Evolutionary conservation across 2,329 filamentous ascomycete genomes (phyloP), one percentile per base, ranked within the genome.

Genomic region (Exophiala aquamarina): DNA sequence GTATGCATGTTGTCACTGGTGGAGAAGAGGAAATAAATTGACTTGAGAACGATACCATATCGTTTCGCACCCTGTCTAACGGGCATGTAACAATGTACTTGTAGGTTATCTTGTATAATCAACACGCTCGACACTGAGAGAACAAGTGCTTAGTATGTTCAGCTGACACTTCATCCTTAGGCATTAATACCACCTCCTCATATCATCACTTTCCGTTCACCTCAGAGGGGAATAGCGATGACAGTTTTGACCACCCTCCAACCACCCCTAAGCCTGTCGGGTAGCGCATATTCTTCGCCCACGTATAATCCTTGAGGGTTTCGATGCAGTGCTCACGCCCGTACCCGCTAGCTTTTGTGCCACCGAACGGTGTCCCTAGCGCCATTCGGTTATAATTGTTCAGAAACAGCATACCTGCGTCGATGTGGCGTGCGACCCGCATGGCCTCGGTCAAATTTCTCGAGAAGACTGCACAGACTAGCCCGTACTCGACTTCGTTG

Each of bases 291-390:
- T 73, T 82, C 73, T 86, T 86, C 18, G 75, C 79, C 60, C 74
- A 70, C 37, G 82, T 66, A 75, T 81, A 85, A 63, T 85, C 82
- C 4, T 77, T 69, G 41, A 84, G 63, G 0, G 79, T 81, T 19
- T 48, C 40, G 4, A 65, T 55, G 1, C 74, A 69, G 52, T 79
- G 78, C 66, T 93, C 88, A 18, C 83, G 67, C 3, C 82, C 83
- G 54, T 73, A 83, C 0, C 89, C 88, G 18, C 74, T 81, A 70
- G 89, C 78, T 70, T 91, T 91, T 74, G 79, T 88, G 0, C 89
- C 88, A 44, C 86, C 84, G 58, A 90, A 90, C 20, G 79, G 79
- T 17, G 44, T 45, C 5, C 35, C 37, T 11, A 41, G 14, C 15
- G 40, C 19, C 20, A 39, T 17, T 17, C 40, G 40, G 38, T 46